Percentiles rank a stretch among this genome's conserved stretches.
phyloP scores from a whole-genome alignment of 164 flowering plant species.

The Chimonanthus salicifolius region DNA sequence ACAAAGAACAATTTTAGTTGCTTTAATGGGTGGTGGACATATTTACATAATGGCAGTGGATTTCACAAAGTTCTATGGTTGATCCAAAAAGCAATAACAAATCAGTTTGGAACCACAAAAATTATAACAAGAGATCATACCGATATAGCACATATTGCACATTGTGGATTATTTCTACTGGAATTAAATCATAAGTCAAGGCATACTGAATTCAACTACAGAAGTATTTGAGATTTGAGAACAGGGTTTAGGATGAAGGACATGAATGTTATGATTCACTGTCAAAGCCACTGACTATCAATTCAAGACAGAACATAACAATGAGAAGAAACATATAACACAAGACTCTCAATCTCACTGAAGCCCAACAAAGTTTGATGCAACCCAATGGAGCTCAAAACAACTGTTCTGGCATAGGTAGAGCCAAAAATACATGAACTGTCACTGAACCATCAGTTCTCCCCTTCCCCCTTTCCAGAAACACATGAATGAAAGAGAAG shows the following conservation, averaged over 20 bases:
- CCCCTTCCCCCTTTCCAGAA: conserved; percentile 1
- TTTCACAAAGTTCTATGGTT: not conserved
- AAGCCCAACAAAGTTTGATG: not conserved
- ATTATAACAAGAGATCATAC: not conserved
- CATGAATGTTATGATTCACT: not conserved
- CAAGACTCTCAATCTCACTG: not conserved
- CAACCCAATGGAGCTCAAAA: not conserved
- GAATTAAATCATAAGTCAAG: not conserved
- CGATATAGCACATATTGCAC: too few species aligned
- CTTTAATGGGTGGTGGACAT: not conserved
- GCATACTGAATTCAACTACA: not conserved
- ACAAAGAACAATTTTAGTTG: not conserved
- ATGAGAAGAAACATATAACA: not conserved
- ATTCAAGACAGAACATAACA: not conserved
- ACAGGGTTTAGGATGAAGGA: not conserved
- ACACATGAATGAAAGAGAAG: not conserved
- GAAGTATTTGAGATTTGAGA: not conserved
- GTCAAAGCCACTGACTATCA: not conserved
- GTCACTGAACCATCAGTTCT: not conserved
- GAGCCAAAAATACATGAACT: too few species aligned
- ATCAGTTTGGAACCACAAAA: not conserved
- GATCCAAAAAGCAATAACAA: not conserved
- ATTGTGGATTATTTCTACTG: not conserved
- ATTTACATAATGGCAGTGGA: not conserved
- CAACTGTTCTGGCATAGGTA: not conserved